Base-by-base conservation (phyloP, 225 moss, liverwort and hornwort species). In the Anthoceros angustus region DNA sequence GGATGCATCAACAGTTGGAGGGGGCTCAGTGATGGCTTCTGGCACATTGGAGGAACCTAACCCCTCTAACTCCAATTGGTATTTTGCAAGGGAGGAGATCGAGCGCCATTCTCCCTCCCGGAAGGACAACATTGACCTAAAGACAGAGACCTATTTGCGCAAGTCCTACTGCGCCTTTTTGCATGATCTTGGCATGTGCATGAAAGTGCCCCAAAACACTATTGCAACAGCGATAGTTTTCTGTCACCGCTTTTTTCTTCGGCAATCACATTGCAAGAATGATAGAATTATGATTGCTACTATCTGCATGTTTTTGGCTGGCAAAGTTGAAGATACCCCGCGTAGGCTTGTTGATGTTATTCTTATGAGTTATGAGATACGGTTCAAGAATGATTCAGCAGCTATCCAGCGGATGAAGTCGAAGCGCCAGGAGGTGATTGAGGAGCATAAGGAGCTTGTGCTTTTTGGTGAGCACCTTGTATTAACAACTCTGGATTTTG, bases 181-280 rank as follows among this genome's bases (percentile, higher is more conserved):
- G 67, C 67, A 46, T 12, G 43, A 67, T 45, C 67, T 67, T 26
- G 67, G 67, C 5, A 67, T 46, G 67, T 14, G 43, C 9, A n/a
- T 69, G 23, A 69, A 69, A 69, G 25, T 69, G 69, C 95, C 95
- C 64, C 91, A 91, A 72, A 86, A 86, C 69, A 91, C 91, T 4
- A 91, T 95, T 62, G 95, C 95, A 69, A 91, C 95, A 43, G 95
- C 91, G 0, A 95, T 95, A 66, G 88, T 88, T 25, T 95, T 95
- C 48, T 91, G 84, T 77, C 95, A 95, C 68, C 88, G 95, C 7
- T 95, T 95, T 77, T 95, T 84, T 66, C 88, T 88, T 70, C 95
- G 95, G 45, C 95, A 95, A 61, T 95, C 91, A 40, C 91, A 91
- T 64, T 73, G 79, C 71, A 95, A 91, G 74, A 91, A 91, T 71